A percentile compares a stretch with the other conserved stretches of the same genome.
These are phyloP conservation scores for Eucalyptus regnans DNA, from an alignment of 345 rosid species.

Conservation along the genomic window DNA sequence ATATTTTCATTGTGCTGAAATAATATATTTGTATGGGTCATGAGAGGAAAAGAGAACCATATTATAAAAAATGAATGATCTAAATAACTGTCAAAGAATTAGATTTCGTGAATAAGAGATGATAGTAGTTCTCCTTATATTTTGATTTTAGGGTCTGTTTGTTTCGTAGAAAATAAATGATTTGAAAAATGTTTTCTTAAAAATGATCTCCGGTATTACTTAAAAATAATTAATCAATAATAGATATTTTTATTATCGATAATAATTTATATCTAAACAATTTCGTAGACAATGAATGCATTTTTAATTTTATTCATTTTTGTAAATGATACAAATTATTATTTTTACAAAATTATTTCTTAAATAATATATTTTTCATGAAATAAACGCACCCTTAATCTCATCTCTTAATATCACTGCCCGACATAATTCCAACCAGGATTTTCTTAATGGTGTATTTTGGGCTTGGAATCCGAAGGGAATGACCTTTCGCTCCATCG, in stretches of 20 bases:
- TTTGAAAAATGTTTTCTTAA: no score
- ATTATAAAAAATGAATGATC: background rate
- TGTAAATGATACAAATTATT: no score
- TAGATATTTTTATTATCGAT: no score
- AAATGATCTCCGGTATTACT: no score
- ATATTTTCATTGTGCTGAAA: background rate
- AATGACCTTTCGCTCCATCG: background rate
- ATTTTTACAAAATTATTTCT: no score
- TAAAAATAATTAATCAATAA: no score
- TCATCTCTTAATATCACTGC: background rate
- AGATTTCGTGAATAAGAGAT: background rate
- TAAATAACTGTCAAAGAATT: background rate
- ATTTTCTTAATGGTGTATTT: background rate
- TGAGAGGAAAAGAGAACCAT: background rate
- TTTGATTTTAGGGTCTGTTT: background rate
- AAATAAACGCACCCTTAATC: background rate
- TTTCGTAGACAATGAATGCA: background rate
- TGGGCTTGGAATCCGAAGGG: background rate
- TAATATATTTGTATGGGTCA: background rate
- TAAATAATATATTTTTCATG: accelerated
- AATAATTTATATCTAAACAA: background rate
- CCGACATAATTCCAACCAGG: background rate
- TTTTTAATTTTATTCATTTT: no score
- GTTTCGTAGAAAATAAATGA: no score
- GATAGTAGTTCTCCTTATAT: background rate